A percentile compares a stretch with the other conserved stretches of the same genome.
phyloP scores from a whole-genome alignment of 371 early-diverging fungal genomes.

The Rhizopus stolonifer region DNA sequence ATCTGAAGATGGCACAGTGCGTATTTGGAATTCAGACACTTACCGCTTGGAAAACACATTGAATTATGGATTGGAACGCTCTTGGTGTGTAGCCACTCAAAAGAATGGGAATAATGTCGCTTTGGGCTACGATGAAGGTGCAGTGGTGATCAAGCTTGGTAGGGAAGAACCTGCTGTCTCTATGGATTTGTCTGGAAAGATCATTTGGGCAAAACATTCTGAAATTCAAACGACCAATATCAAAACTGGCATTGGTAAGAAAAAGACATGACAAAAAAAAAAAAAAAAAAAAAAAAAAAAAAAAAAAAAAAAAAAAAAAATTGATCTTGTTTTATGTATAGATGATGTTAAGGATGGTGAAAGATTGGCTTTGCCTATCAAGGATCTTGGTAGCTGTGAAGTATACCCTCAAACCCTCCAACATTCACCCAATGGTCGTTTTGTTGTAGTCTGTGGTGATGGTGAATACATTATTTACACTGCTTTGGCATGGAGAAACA shows the following conservation, averaged over 20 bases:
- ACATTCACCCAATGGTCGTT: conserved; percentile 97
- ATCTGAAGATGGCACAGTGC: conserved; percentile 95
- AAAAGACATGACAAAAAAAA: not conserved
- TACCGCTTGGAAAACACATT: conserved; percentile 94
- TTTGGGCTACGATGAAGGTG: conserved; percentile 95
- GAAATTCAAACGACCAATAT: conserved; percentile 95
- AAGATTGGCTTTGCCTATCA: conserved; percentile 78
- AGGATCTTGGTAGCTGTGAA: conserved; percentile 97
- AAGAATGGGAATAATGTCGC: conserved; percentile 90
- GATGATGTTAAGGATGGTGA: conserved; percentile 91
- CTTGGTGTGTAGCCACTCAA: conserved; percentile 90
- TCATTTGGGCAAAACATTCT: conserved; percentile 97
- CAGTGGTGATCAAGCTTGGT: conserved; percentile 91
- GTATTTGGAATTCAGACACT: conserved; percentile 97
- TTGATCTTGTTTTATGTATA: conserved; percentile 16
- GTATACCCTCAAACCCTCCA: conserved; percentile 95
- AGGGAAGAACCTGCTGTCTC: conserved; percentile 95
- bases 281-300: not conserved
- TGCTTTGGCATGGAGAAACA: conserved; percentile 98
- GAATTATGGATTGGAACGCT: conserved; percentile 96
- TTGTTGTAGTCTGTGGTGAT: conserved; percentile 98
- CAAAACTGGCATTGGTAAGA: conserved; percentile 67
- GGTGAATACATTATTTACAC: conserved; percentile 99
- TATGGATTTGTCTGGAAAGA: conserved; percentile 96
- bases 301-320: not conserved